These are phyloP conservation scores for Penicillium paxilli DNA, from an alignment of 495 filamentous ascomycete species.

Conservation along the genomic window DNA sequence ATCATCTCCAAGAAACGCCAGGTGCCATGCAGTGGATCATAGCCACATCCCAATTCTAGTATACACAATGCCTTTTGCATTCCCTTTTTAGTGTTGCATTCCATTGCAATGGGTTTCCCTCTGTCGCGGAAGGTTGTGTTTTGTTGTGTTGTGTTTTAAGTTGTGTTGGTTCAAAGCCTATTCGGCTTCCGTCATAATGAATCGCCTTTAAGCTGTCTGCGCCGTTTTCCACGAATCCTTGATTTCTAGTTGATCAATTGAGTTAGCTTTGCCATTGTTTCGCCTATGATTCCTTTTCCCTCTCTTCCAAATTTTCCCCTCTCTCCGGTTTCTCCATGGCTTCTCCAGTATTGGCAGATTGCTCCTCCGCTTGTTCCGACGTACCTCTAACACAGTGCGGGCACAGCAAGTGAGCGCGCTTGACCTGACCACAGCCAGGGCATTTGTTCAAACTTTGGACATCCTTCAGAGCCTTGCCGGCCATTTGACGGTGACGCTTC, in stretches of 20 bases:
- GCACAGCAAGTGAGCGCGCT: slow-evolving; percentile 86
- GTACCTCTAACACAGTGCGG: slow-evolving; percentile 76
- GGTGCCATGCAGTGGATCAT: slow-evolving; percentile 42
- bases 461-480: slow-evolving; percentile 90
- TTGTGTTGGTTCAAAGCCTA: background rate
- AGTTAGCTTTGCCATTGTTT: slow-evolving; percentile 19
- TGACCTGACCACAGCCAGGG: slow-evolving; percentile 80
- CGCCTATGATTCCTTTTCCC: too few relatives aligned
- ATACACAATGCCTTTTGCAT: slow-evolving; percentile 12
- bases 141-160: background rate
- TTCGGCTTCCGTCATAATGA: background rate
- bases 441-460: slow-evolving; percentile 83
- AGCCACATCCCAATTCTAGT: slow-evolving; percentile 35
- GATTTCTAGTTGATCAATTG: slow-evolving; percentile 16
- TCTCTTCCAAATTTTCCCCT: too few relatives aligned
- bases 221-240: slow-evolving; percentile 28
- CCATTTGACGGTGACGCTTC: slow-evolving; percentile 88
- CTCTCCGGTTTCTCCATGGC: too few relatives aligned
- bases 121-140: background rate
- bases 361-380: slow-evolving; percentile 3
- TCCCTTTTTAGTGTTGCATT: background rate
- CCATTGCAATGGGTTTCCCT: background rate
- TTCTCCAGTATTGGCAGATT: too few relatives aligned
- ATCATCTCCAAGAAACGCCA: too few relatives aligned
- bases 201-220: slow-evolving; percentile 19